Conservation (phyloP, 371 early-diverging fungal genomes). For the Syncephalastrum racemosum region DNA sequence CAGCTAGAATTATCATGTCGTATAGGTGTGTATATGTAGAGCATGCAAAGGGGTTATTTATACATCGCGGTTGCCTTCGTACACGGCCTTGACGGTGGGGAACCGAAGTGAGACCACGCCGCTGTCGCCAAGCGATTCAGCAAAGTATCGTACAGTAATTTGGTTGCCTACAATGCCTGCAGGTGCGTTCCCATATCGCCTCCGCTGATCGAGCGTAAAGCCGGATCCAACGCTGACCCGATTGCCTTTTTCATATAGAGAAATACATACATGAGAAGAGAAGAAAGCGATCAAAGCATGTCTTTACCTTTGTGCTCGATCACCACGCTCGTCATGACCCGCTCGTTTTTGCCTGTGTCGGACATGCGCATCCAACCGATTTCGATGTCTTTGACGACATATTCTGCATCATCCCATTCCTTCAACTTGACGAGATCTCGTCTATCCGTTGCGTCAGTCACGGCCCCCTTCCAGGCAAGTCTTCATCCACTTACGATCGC, state of each 20-base stretch:
- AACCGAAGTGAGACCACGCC: slow-evolving; percentile 48
- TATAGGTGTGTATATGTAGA: no score
- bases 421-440: slow-evolving; percentile 58
- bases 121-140: slow-evolving; percentile 39
- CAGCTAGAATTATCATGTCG: no score
- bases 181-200: slow-evolving; percentile 45
- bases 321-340: slow-evolving; percentile 46
- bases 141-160: slow-evolving; percentile 60
- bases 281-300: neutral
- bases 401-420: slow-evolving; percentile 61
- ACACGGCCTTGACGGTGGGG: slow-evolving; percentile 59
- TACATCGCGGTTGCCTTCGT: slow-evolving; percentile 28
- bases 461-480: no score
- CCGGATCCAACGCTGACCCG: slow-evolving; percentile 62
- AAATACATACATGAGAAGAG: neutral
- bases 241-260: slow-evolving; percentile 20
- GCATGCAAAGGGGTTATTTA: slow-evolving; percentile 1
- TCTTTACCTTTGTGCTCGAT: slow-evolving; percentile 48
- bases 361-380: slow-evolving; percentile 53
- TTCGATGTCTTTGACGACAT: slow-evolving; percentile 47
- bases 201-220: slow-evolving; percentile 44
- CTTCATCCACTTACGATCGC: slow-evolving; percentile 36
- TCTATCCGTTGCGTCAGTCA: slow-evolving; percentile 18
- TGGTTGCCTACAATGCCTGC: slow-evolving; percentile 49
- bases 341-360: slow-evolving; percentile 39